phyloP scores from a whole-genome alignment of 1,284 basidiomycete species.

The Ustilago nuda region DNA sequence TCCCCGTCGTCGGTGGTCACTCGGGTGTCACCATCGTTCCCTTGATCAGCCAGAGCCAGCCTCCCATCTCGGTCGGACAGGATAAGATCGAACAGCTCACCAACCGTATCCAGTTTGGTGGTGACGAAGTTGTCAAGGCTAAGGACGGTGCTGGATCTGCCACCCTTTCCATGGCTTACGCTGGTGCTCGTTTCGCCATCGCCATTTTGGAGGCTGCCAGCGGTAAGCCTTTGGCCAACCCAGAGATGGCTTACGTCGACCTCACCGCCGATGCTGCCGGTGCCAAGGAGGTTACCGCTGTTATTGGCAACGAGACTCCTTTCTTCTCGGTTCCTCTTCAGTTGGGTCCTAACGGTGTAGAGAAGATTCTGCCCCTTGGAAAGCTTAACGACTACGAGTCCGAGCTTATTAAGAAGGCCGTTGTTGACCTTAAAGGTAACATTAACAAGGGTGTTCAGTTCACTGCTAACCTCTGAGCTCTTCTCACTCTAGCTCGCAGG shows the following conservation, averaged over 20 bases:
- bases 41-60: slow-evolving; percentile 82
- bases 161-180: slow-evolving; percentile 92
- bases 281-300: slow-evolving; percentile 56
- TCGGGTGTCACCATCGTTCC: slow-evolving; percentile 96
- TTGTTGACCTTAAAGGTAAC: slow-evolving; percentile 73
- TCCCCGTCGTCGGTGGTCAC: slow-evolving; percentile 96
- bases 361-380: slow-evolving; percentile 74
- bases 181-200: slow-evolving; percentile 67
- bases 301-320: slow-evolving; percentile 59
- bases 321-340: slow-evolving; percentile 68
- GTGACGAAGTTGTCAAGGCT: slow-evolving; percentile 89
- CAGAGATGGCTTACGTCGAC: slow-evolving; percentile 67
- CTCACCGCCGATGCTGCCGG: slow-evolving; percentile 59
- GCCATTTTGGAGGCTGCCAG: slow-evolving; percentile 64
- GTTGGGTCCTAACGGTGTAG: slow-evolving; percentile 71
- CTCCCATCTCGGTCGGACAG: slow-evolving; percentile 58
- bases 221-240: slow-evolving; percentile 55
- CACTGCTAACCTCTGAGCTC: slow-evolving; percentile 46
- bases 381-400: slow-evolving; percentile 72
- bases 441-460: slow-evolving; percentile 71
- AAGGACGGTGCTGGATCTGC: slow-evolving; percentile 90
- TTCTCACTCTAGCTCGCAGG: not conserved
- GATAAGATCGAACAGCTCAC: slow-evolving; percentile 77
- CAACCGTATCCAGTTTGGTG: slow-evolving; percentile 89
- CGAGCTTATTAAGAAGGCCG: slow-evolving; percentile 72